Conservation (phyloP, 345 rosid genomes). For the Dipteronia sinensis region DNA sequence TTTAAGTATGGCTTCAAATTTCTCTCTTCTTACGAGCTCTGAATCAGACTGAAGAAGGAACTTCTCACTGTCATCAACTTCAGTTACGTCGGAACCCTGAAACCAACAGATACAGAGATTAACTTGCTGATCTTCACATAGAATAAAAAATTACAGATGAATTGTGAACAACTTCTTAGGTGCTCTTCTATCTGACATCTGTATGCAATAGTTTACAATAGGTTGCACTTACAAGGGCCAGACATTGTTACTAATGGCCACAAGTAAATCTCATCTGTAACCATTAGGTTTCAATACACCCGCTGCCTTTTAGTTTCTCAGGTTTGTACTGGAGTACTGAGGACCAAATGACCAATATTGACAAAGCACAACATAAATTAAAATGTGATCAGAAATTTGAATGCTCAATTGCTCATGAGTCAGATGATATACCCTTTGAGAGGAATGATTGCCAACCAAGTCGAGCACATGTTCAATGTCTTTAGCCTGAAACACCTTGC, state of each 20-base stretch:
- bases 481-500: constrained; percentile 67
- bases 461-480: constrained; percentile 81
- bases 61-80: constrained; percentile 32
- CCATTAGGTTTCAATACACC: neutral
- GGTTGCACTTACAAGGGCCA: neutral
- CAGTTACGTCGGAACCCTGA: constrained; percentile 41
- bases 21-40: constrained; percentile 65
- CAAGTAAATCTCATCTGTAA: neutral
- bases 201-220: neutral
- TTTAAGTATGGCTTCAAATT: constrained; percentile 58
- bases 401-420: neutral
- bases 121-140: neutral
- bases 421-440: constrained; percentile 48
- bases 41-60: constrained; percentile 58
- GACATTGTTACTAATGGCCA: neutral
- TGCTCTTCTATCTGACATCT: neutral
- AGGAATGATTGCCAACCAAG: constrained; percentile 58
- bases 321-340: neutral
- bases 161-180: neutral
- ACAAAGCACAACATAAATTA: neutral
- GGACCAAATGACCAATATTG: neutral
- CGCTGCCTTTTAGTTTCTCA: neutral
- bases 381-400: constrained; percentile 4
- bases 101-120: constrained; percentile 13
- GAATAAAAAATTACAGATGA: neutral